phyloP scores from a whole-genome alignment of 2,329 filamentous ascomycete species.

The Arthrinium puccinioides region DNA sequence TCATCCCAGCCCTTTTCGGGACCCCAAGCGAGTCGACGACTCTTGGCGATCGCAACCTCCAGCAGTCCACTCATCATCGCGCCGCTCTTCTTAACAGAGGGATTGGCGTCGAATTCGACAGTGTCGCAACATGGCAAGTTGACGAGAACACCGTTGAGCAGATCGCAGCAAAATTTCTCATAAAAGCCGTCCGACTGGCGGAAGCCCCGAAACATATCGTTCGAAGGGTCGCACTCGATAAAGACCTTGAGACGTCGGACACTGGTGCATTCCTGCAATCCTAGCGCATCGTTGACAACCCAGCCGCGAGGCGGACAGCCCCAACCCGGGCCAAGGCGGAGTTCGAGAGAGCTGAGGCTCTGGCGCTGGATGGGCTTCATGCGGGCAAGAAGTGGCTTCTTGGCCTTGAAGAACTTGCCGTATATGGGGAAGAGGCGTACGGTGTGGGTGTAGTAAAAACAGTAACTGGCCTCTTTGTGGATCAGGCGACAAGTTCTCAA shows the following conservation, averaged over 20 bases:
- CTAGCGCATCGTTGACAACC: conserved; percentile 58
- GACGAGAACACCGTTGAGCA: conserved; percentile 50
- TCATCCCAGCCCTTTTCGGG: conserved; percentile 60
- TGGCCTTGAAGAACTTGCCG: conserved; percentile 64
- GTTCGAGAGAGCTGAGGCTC: conserved; percentile 56
- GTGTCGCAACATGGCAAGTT: conserved; percentile 47
- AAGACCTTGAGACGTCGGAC: conserved; percentile 58
- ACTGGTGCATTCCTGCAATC: conserved; percentile 53
- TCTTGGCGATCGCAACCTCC: conserved; percentile 37
- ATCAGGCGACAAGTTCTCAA: conserved; percentile 55
- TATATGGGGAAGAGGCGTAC: conserved; percentile 62
- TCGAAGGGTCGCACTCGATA: conserved; percentile 65
- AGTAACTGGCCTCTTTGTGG: conserved; percentile 55
- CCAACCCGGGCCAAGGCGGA: conserved; percentile 69
- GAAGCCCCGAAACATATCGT: conserved; percentile 61
- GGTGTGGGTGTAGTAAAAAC: conserved; percentile 56
- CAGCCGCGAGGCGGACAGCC: conserved; percentile 62
- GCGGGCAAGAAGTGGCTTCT: conserved; percentile 62
- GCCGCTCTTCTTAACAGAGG: conserved; percentile 56
- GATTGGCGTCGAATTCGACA: conserved; percentile 64
- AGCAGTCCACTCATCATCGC: conserved; percentile 58
- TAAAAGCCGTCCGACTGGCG: conserved; percentile 61
- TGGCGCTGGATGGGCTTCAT: conserved; percentile 53
- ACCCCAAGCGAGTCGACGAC: conserved; percentile 58
- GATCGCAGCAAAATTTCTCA: conserved; percentile 53